These are phyloP conservation scores for Paraleonurus japonicus DNA, from an alignment of 257 asterid species.

Conservation along the genomic window DNA sequence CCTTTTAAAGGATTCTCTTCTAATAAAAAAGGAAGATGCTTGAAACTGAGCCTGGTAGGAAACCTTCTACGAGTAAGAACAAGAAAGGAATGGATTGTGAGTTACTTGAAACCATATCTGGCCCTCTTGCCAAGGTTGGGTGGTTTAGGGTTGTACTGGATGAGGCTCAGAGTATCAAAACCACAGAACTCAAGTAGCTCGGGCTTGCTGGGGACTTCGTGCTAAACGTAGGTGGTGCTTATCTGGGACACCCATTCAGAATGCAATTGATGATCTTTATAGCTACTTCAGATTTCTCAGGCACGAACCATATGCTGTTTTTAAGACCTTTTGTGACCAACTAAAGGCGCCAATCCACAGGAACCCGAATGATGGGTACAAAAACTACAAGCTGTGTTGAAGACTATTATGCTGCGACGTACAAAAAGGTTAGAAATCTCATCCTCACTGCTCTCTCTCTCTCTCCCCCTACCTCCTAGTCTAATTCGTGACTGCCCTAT, in stretches of 20 bases:
- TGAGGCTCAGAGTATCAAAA: constrained; percentile 99
- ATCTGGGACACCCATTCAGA: constrained; percentile 96
- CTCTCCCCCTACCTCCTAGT: no score
- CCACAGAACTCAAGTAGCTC: constrained; percentile 85
- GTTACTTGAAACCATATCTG: constrained; percentile 50
- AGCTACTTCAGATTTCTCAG: constrained; percentile 98
- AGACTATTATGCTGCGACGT: constrained; percentile 93
- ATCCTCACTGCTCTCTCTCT: neutral
- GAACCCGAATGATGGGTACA: constrained; percentile 72
- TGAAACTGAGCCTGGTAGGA: constrained; percentile 42
- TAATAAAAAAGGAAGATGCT: constrained; percentile 57
- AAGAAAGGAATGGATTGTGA: constrained; percentile 58
- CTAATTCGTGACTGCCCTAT: neutral
- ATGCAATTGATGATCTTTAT: constrained; percentile 88
- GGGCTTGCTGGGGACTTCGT: constrained; percentile 99
- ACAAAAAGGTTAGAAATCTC: constrained; percentile 63
- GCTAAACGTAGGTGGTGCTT: constrained; percentile 99
- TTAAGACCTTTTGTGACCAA: constrained; percentile 58
- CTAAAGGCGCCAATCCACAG: constrained; percentile 72
- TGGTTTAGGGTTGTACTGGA: constrained; percentile 98
- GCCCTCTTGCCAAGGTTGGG: constrained; percentile 94
- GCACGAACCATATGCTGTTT: constrained; percentile 80
- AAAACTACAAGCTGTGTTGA: constrained; percentile 84
- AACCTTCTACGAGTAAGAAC: constrained; percentile 54
- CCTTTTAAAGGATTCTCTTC: constrained; percentile 38